Base-by-base conservation (phyloP, 345 rosid genomes). In the Euphorbia lathyris region DNA sequence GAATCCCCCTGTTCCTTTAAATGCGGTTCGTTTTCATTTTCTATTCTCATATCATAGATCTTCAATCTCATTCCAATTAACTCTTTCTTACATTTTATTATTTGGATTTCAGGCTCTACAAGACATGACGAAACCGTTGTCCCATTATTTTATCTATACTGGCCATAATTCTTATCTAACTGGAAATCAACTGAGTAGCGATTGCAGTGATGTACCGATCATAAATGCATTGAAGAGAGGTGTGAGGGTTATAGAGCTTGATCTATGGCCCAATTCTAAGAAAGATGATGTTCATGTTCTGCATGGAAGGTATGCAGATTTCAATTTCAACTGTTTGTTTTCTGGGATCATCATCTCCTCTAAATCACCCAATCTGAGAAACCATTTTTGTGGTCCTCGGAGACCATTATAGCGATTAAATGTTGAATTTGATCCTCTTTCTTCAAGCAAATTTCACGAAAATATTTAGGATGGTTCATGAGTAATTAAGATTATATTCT, bases 1-100 rank as follows among this genome's bases (percentile, higher is more conserved):
- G 65, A 76, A 76, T 32, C 88, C 90, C 2, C 93, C 93, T 17
- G 81, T 87, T 34, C 63, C 65, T 79, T 90, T 91, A 47, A 38
- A 55, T 9, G 8, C 36, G 66, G 66, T 87, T 40, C 6, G 70
- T 5, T 40, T 7, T 19, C 26, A 30, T 50, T 12, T 53, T 47
- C 47, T 66, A 48, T 59, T 22, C 36, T 22, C 30, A 25, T 78
- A 8, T 36, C 48, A 23, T 51, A 12, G 29, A 26, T 75, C 68
- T 52, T 30, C 16, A 11, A 47, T 14, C 52, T 47, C 16, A 0
- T 29, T n/a, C n/a, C n/a, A n/a, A n/a, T n/a, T n/a, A 16, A 43
- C 27, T 62, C 0, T 16, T 20, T 53, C 22, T 25, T 4, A 10
- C 1, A 16, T 51, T 19, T 51, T 19, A 2, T 27, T 45, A 45